These are phyloP conservation scores for Sporormia fimetaria DNA, from an alignment of 495 filamentous ascomycete genomes.

Conservation along the genomic window DNA sequence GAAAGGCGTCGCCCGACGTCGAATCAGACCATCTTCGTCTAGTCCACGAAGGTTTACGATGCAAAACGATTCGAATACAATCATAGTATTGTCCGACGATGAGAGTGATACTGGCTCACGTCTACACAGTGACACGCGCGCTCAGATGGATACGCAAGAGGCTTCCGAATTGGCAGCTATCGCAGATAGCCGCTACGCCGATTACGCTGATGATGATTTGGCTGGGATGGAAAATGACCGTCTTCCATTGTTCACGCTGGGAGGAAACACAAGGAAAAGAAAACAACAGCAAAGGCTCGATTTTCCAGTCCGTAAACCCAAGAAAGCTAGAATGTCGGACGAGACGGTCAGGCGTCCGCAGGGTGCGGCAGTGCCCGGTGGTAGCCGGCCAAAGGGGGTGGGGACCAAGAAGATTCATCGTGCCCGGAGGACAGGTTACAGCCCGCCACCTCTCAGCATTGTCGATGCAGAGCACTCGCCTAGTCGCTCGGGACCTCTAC, in stretches of 20 bases:
- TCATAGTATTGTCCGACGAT: too few species aligned
- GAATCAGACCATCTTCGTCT: neutral
- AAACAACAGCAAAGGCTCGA: slow-evolving; percentile 26
- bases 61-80: neutral
- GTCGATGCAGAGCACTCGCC: slow-evolving; percentile 43
- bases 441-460: slow-evolving; percentile 50
- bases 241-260: slow-evolving; percentile 45
- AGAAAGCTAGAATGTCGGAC: slow-evolving; percentile 15
- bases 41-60: neutral
- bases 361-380: too few species aligned
- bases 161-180: slow-evolving; percentile 4
- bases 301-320: slow-evolving; percentile 23
- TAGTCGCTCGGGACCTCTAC: slow-evolving; percentile 32
- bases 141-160: neutral
- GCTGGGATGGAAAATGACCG: slow-evolving; percentile 44
- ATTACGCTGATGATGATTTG: slow-evolving; percentile 25
- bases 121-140: neutral
- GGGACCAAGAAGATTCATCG: neutral
- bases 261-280: slow-evolving; percentile 25
- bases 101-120: too few species aligned
- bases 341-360: too few species aligned
- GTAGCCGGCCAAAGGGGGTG: too few species aligned
- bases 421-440: slow-evolving; percentile 5
- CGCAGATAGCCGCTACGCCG: slow-evolving; percentile 10
- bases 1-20: slow-evolving; percentile 41